Conservation (phyloP, 2,329 filamentous ascomycete genomes). For the Colletotrichum siamense region DNA sequence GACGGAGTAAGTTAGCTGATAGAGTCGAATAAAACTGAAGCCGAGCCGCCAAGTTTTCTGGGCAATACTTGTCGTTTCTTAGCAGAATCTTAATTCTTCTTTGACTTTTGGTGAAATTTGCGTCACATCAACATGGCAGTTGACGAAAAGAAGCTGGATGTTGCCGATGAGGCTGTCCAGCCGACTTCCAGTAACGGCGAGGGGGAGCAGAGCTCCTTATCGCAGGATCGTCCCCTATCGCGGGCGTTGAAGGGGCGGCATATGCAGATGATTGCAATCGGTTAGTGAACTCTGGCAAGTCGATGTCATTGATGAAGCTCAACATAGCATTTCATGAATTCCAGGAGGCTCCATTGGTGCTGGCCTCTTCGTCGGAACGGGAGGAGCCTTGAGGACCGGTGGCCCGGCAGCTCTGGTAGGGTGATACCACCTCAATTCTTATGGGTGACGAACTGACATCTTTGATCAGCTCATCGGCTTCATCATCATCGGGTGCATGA, state of each 20-base stretch:
- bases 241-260: conserved; percentile 34
- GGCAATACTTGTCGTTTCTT: neutral
- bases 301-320: neutral
- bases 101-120: neutral
- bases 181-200: neutral
- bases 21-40: neutral
- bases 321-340: neutral
- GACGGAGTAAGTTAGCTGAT: neutral
- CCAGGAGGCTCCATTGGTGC: neutral
- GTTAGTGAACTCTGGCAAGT: neutral
- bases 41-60: neutral
- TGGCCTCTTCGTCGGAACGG: neutral
- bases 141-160: neutral
- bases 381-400: neutral
- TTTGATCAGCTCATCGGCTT: conserved; percentile 48
- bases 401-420: neutral
- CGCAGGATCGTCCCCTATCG: neutral
- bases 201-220: neutral
- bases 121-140: neutral
- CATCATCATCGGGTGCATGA: conserved; percentile 57
- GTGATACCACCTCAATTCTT: rapidly evolving
- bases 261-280: conserved; percentile 60
- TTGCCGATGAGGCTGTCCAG: neutral
- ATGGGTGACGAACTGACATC: rapidly evolving
- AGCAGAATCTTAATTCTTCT: neutral